Conservation (phyloP, 768 basidiomycete species). For the Arthromyces matolae region DNA sequence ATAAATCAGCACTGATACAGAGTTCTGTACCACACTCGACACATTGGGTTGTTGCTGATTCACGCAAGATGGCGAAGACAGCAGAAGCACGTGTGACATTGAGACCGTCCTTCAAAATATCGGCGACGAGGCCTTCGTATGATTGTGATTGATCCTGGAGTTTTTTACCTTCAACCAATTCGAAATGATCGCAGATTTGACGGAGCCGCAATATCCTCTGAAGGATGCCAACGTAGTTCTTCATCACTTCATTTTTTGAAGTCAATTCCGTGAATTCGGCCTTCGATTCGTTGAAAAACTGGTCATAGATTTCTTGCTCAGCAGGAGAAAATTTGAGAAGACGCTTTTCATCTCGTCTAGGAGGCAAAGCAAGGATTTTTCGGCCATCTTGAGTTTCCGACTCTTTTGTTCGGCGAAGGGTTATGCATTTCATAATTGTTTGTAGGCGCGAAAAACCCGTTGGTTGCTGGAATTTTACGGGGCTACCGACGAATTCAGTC, state of each 20-base stretch:
- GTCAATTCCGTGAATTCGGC: constrained; percentile 87
- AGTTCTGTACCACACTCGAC: constrained; percentile 84
- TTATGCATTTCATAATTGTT: constrained; percentile 95
- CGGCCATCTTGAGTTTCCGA: constrained; percentile 76
- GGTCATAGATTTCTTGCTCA: constrained; percentile 84
- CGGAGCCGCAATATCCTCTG: constrained; percentile 95
- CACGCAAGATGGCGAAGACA: constrained; percentile 82
- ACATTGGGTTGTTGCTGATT: constrained; percentile 86
- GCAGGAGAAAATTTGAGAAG: constrained; percentile 78
- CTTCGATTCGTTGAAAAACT: constrained; percentile 86
- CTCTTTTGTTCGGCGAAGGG: constrained; percentile 95
- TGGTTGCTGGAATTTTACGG: constrained; percentile 88
- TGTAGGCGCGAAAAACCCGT: constrained; percentile 92
- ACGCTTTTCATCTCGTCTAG: constrained; percentile 84
- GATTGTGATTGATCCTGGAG: constrained; percentile 51
- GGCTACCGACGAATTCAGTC: constrained; percentile 90
- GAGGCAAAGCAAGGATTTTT: constrained; percentile 82
- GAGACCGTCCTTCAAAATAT: constrained; percentile 77
- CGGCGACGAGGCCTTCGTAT: constrained; percentile 77
- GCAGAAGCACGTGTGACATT: constrained; percentile 69
- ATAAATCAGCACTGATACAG: constrained; percentile 46
- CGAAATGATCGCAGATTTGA: constrained; percentile 96
- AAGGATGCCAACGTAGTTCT: constrained; percentile 96
- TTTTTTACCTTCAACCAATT: constrained; percentile 75
- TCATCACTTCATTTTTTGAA: constrained; percentile 90